phyloP scores from a whole-genome alignment of 2,329 filamentous ascomycete species.

The Diaporthe ilicicola region DNA sequence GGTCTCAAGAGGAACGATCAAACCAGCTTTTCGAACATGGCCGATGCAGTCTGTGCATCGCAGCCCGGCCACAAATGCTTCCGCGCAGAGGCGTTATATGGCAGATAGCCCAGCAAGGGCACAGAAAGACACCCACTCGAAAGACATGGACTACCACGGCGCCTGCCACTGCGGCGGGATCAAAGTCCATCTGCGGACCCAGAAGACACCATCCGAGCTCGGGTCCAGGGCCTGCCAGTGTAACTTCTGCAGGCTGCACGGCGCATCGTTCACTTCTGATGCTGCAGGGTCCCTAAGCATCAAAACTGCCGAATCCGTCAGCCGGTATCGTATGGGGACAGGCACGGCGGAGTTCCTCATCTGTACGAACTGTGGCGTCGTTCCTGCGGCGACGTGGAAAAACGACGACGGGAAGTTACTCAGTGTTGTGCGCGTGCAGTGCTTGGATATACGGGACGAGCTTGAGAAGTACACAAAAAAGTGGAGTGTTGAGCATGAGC shows the following conservation, averaged over 20 bases:
- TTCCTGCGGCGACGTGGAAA: not conserved
- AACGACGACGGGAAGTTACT: not conserved
- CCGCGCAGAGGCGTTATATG: not conserved
- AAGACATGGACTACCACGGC: not conserved
- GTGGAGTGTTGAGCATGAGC: conserved; percentile 7
- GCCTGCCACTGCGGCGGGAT: conserved; percentile 8
- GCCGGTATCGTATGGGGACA: not conserved
- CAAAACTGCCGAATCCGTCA: not conserved
- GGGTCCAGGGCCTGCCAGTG: not conserved
- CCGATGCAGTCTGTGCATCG: not conserved
- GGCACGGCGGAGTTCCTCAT: not conserved
- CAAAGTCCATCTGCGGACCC: conserved; percentile 5
- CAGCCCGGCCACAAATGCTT: not conserved
- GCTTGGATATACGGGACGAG: conserved; percentile 1
- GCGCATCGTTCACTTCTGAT: not conserved
- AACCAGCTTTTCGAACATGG: not conserved
- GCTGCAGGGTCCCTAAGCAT: not conserved
- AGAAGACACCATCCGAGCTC: conserved; percentile 9
- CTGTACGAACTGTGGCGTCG: not conserved
- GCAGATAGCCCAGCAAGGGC: not conserved
- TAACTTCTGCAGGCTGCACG: conserved; percentile 2
- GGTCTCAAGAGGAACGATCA: not conserved
- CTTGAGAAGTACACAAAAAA: not conserved
- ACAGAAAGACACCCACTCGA: not conserved
- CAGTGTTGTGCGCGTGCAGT: conserved; percentile 5